These are phyloP conservation scores for Hericium alpestre DNA, from an alignment of 768 basidiomycete species.

Conservation along the genomic window DNA sequence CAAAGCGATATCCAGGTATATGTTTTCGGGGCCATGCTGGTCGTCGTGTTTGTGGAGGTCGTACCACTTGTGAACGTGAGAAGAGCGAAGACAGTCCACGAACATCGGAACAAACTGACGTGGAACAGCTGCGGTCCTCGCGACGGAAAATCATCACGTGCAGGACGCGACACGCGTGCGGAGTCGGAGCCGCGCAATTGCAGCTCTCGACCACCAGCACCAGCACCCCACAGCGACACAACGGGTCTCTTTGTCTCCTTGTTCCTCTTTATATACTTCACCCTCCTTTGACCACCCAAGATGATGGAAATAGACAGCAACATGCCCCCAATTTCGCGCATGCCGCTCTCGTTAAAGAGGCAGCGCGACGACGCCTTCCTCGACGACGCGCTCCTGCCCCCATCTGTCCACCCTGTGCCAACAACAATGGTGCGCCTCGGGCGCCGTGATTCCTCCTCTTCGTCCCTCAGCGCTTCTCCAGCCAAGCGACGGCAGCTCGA, in stretches of 20 bases:
- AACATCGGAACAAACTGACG: too few relatives aligned
- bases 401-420: background rate
- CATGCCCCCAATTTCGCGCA: background rate
- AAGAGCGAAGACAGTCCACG: too few relatives aligned
- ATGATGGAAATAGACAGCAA: background rate
- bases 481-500: background rate
- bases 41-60: background rate
- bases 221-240: background rate
- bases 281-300: background rate
- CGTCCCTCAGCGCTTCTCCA: background rate
- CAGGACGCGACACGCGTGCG: background rate
- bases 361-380: background rate
- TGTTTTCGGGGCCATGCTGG: conserved; percentile 18
- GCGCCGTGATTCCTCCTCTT: background rate
- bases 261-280: background rate
- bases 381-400: background rate
- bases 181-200: background rate
- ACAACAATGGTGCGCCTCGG: background rate
- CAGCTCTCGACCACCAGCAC: too few relatives aligned
- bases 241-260: background rate
- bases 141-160: background rate
- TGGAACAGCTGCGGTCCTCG: background rate
- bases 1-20: conserved; percentile 18
- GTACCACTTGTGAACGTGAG: background rate
- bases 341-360: background rate